phyloP scores from a whole-genome alignment of 306 rosid genomes.

The Pyrus betulifolia region DNA sequence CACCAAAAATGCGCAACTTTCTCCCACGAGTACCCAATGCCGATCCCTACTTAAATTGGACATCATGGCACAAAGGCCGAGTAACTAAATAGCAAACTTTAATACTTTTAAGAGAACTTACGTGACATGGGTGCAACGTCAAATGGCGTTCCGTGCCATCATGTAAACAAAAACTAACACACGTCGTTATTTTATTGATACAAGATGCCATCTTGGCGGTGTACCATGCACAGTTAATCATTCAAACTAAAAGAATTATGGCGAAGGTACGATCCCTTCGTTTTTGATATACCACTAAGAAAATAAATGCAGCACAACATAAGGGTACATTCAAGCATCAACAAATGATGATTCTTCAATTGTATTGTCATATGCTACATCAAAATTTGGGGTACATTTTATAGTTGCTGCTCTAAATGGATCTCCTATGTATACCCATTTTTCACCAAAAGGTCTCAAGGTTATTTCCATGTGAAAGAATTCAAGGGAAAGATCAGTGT shows the following conservation, averaged over 20 bases:
- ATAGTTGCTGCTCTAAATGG: conserved; percentile 23
- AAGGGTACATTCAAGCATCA: conserved; percentile 8
- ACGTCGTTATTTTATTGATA: too few species aligned
- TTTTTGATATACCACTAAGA: not conserved
- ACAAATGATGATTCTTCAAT: conserved; percentile 19
- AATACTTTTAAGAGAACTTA: too few species aligned
- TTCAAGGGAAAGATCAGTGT: conserved; percentile 19
- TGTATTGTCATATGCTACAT: conserved; percentile 19
- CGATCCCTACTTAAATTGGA: too few species aligned
- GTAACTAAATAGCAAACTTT: too few species aligned
- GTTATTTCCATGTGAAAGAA: conserved; percentile 41
- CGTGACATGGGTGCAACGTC: too few species aligned
- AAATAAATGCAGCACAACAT: not conserved
- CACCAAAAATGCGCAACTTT: too few species aligned
- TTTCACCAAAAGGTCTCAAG: conserved; percentile 19
- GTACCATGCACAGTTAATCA: too few species aligned
- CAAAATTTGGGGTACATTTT: conserved; percentile 29
- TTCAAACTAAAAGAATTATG: not conserved
- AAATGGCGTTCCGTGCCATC: too few species aligned
- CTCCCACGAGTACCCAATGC: too few species aligned
- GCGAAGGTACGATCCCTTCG: not conserved
- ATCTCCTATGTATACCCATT: conserved; percentile 22
- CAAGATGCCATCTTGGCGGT: too few species aligned
- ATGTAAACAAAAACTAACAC: too few species aligned
- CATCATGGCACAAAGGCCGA: too few species aligned